These are phyloP conservation scores for Sugiyamaella qingdaonensis DNA, from an alignment of 805 yeast genomes.

Conservation along the genomic window DNA sequence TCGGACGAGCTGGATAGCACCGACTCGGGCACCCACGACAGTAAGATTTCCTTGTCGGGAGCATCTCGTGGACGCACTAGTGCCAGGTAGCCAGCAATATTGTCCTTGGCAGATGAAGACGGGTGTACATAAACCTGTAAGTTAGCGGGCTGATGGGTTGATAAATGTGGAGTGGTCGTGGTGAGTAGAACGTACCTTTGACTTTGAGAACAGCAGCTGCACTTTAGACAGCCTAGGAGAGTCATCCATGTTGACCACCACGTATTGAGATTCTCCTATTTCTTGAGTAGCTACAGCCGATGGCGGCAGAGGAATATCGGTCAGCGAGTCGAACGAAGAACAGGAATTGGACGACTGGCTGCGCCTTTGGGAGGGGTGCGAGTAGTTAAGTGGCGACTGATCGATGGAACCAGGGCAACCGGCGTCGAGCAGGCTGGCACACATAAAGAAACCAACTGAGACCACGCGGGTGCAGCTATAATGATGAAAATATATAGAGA, in stretches of 20 bases:
- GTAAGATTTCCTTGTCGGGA: conserved; percentile 48
- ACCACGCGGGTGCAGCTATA: no score
- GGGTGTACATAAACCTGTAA: conserved; percentile 72
- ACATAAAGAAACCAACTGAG: neutral
- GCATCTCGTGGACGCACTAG: conserved; percentile 49
- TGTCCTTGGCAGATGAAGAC: conserved; percentile 64
- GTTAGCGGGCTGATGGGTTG: neutral
- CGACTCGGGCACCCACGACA: conserved; percentile 63
- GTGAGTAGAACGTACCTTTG: conserved; percentile 25
- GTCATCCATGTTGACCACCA: conserved; percentile 1
- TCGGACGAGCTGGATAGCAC: conserved; percentile 45
- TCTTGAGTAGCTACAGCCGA: neutral
- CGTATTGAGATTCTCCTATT: conserved; percentile 1
- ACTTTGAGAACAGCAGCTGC: conserved; percentile 37
- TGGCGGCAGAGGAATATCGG: neutral
- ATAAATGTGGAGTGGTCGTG: neutral
- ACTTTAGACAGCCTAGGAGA: conserved; percentile 17
- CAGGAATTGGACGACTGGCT: neutral
- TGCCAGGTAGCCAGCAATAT: conserved; percentile 72
- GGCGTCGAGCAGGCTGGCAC: conserved; percentile 1
- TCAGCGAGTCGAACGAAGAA: neutral
- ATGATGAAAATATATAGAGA: no score
- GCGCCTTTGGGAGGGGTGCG: neutral
- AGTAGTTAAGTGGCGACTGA: neutral
- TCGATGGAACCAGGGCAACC: conserved; percentile 3